phyloP scores from a whole-genome alignment of 208 protist species.

The Acanthamoeba healyi region DNA sequence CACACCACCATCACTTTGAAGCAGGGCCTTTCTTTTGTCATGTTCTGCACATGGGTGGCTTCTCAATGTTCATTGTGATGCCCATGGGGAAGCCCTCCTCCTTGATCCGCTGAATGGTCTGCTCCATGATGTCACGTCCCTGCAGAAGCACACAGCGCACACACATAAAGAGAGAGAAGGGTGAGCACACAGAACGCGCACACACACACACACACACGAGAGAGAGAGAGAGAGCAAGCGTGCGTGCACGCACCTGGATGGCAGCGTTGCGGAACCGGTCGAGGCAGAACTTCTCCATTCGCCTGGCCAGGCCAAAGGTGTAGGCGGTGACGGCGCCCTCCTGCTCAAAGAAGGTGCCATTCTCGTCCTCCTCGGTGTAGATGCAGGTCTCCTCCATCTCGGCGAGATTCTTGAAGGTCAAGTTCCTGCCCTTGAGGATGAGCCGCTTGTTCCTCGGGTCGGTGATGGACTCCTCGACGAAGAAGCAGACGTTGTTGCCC shows the following conservation, averaged over 20 bases:
- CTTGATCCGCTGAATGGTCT: conserved; percentile 24
- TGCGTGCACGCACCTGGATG: not conserved
- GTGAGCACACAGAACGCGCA: not conserved
- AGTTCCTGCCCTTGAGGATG: conserved; percentile 74
- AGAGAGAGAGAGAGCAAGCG: not conserved
- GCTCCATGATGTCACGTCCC: conserved; percentile 78
- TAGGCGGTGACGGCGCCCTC: conserved; percentile 75
- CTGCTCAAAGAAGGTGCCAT: conserved; percentile 78
- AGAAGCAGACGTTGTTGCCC: conserved; percentile 75
- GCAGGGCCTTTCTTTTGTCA: too few relatives aligned
- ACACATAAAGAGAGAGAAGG: not conserved
- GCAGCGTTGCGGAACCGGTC: conserved; percentile 49
- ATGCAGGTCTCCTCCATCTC: conserved; percentile 80
- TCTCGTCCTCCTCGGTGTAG: conserved; percentile 69
- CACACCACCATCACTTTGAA: too few relatives aligned
- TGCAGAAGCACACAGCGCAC: not conserved
- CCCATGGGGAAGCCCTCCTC: conserved; percentile 42
- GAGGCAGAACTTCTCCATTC: conserved; percentile 74
- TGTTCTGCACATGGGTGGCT: not conserved
- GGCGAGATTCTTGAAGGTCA: conserved; percentile 77
- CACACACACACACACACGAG: not conserved
- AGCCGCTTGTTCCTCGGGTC: conserved; percentile 80
- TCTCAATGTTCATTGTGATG: conserved; percentile 11
- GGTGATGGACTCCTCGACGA: conserved; percentile 76
- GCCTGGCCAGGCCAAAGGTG: conserved; percentile 77